Percentiles rank a stretch among this genome's conserved stretches.
phyloP scores from a whole-genome alignment of 2,329 filamentous ascomycete species.

The Aspergillus sp. region DNA sequence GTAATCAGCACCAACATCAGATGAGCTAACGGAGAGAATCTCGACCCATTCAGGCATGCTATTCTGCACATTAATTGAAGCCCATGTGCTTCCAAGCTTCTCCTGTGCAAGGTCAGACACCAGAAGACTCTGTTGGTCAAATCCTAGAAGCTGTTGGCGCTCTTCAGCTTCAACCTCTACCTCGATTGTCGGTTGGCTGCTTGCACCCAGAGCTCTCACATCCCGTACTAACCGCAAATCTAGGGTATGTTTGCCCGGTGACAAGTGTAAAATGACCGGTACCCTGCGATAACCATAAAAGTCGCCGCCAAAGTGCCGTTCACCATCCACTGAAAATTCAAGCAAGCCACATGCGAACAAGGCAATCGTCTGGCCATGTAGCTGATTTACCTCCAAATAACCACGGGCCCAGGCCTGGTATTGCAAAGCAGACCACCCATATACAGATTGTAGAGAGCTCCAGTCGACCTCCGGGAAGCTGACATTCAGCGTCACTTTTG shows the following conservation, averaged over 20 bases:
- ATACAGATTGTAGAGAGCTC: slow-evolving; percentile 45
- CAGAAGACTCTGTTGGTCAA: slow-evolving; percentile 32
- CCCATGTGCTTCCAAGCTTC: slow-evolving; percentile 40
- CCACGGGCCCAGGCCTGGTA: slow-evolving; percentile 53
- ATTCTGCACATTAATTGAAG: slow-evolving; percentile 45
- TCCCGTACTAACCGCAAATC: slow-evolving; percentile 49
- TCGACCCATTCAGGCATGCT: slow-evolving; percentile 18
- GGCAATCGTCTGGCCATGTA: slow-evolving; percentile 25
- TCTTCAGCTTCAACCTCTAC: slow-evolving; percentile 31
- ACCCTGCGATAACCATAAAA: slow-evolving; percentile 46
- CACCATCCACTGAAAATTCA: slow-evolving; percentile 47
- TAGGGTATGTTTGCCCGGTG: slow-evolving; percentile 43
- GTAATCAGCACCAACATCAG: slow-evolving; percentile 7
- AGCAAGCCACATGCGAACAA: slow-evolving; percentile 43
- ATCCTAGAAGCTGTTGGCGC: slow-evolving; percentile 18
- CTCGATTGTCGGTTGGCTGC: slow-evolving; percentile 40
- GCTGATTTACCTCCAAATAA: slow-evolving; percentile 32
- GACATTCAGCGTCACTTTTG: slow-evolving; percentile 36
- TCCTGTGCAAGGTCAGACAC: slow-evolving; percentile 46
- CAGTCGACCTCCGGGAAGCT: slow-evolving; percentile 47
- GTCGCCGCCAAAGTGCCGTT: slow-evolving; percentile 50
- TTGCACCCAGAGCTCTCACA: slow-evolving; percentile 49
- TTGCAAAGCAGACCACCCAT: slow-evolving; percentile 53
- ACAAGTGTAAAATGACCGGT: slow-evolving; percentile 43
- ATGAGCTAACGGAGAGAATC: slow-evolving; percentile 12